Conservation (phyloP, 345 rosid species). For the Linum usitatissimum region DNA sequence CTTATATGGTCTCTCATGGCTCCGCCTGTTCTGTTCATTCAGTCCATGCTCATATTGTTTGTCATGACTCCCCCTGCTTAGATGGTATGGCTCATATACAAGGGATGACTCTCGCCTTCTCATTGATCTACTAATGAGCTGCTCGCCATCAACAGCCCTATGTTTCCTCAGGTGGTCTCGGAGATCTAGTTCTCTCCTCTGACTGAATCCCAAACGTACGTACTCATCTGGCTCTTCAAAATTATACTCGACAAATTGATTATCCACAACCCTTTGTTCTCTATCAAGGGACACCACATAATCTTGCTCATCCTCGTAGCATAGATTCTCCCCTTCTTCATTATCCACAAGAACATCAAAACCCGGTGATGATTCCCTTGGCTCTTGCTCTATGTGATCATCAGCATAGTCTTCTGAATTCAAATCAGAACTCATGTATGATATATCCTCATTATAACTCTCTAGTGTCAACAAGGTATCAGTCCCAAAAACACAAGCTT, state of each 20-base stretch:
- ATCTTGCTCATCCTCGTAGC: slow-evolving; percentile 23
- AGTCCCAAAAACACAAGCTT: background rate
- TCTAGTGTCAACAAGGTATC: slow-evolving; percentile 18
- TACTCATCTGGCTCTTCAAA: slow-evolving; percentile 21
- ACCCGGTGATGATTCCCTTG: slow-evolving; percentile 90
- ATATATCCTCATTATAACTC: slow-evolving; percentile 31
- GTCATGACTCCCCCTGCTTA: slow-evolving; percentile 13
- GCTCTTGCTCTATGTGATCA: slow-evolving; percentile 58
- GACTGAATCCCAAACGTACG: slow-evolving; percentile 18
- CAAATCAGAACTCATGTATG: slow-evolving; percentile 31
- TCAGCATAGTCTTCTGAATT: slow-evolving; percentile 40
- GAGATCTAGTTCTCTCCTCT: slow-evolving; percentile 22
- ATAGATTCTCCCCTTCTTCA: slow-evolving; percentile 23
- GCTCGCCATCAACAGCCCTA: slow-evolving; percentile 17
- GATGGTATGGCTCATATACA: slow-evolving; percentile 10
- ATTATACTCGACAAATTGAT: slow-evolving; percentile 23
- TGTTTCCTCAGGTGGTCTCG: slow-evolving; percentile 25
- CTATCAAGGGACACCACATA: slow-evolving; percentile 15
- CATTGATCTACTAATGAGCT: slow-evolving; percentile 10
- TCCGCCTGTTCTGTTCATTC: too few relatives aligned
- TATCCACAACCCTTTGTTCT: slow-evolving; percentile 17
- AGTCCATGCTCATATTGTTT: slow-evolving; percentile 17
- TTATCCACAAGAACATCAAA: slow-evolving; percentile 95
- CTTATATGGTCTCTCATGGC: too few relatives aligned
- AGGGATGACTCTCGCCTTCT: slow-evolving; percentile 13